Conservation (phyloP, 2,329 filamentous ascomycete genomes). For the Fusarium anguioides region DNA sequence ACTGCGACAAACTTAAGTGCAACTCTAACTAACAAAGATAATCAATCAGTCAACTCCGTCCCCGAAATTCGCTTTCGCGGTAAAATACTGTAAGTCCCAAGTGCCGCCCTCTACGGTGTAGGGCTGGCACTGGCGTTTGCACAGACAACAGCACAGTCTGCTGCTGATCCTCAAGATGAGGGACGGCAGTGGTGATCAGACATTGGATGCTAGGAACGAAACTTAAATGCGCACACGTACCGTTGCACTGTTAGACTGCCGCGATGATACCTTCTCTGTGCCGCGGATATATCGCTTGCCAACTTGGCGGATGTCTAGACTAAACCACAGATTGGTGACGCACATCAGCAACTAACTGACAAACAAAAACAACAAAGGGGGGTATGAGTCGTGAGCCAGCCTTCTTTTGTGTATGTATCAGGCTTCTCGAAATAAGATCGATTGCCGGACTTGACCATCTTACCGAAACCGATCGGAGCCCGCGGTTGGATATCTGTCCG, state of each 20-base stretch:
- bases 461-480: constrained; percentile 45
- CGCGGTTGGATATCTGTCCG: constrained; percentile 29
- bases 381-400: background rate
- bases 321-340: constrained; percentile 19
- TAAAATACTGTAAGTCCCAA: background rate
- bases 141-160: background rate
- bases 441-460: constrained; percentile 40
- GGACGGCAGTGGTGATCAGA: constrained; percentile 21
- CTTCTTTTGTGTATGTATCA: constrained; percentile 5
- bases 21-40: constrained; percentile 11
- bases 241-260: constrained; percentile 6
- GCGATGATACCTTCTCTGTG: constrained; percentile 4
- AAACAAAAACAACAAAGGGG: background rate
- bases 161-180: constrained; percentile 19
- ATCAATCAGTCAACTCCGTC: constrained; percentile 1
- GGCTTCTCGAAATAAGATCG: constrained; percentile 16
- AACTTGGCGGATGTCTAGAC: constrained; percentile 21
- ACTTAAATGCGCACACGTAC: background rate
- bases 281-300: constrained; percentile 33
- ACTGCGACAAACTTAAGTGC: background rate
- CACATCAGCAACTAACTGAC: background rate
- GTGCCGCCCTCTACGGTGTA: constrained; percentile 18
- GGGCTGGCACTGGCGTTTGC: constrained; percentile 15
- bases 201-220: background rate
- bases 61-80: constrained; percentile 19